phyloP scores from a whole-genome alignment of 2,329 filamentous ascomycete species.

The Calonectria pteridis region DNA sequence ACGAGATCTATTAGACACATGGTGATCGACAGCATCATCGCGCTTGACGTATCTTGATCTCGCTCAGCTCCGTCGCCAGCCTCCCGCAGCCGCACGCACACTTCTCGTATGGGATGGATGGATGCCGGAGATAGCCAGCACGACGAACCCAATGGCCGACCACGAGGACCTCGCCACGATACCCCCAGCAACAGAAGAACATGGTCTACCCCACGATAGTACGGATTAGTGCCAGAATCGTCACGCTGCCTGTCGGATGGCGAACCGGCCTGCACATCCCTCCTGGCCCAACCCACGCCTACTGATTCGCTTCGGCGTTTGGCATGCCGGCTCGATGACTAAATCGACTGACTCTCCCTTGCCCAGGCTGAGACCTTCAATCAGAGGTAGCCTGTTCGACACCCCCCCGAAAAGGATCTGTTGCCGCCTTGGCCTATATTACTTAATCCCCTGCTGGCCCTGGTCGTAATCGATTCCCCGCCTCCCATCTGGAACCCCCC shows the following conservation, averaged over 20 bases:
- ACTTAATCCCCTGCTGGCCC: conserved; percentile 16
- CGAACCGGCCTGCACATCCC: conserved; percentile 1
- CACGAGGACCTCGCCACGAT: background rate
- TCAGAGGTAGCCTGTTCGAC: conserved; percentile 9
- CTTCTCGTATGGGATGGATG: background rate
- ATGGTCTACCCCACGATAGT: background rate
- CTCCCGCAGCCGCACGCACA: background rate
- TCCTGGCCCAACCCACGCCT: background rate
- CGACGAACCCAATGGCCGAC: background rate
- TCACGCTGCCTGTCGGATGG: background rate
- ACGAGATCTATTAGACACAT: background rate
- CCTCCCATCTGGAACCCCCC: conserved; percentile 20
- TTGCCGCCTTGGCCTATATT: conserved; percentile 14
- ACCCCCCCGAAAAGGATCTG: background rate
- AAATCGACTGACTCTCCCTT: conserved; percentile 21
- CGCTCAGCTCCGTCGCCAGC: background rate
- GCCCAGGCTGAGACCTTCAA: conserved; percentile 20
- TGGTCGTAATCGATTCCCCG: conserved; percentile 15
- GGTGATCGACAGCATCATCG: background rate
- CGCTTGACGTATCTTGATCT: conserved; percentile 1
- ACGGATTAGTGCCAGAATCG: conserved; percentile 1
- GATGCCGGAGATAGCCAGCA: conserved; percentile 3
- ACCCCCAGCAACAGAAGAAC: background rate
- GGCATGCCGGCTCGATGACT: conserved; percentile 14
- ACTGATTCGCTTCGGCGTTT: conserved; percentile 8